Conservation (phyloP, 805 yeast species). For the Saccharomycopsis javanensis region DNA sequence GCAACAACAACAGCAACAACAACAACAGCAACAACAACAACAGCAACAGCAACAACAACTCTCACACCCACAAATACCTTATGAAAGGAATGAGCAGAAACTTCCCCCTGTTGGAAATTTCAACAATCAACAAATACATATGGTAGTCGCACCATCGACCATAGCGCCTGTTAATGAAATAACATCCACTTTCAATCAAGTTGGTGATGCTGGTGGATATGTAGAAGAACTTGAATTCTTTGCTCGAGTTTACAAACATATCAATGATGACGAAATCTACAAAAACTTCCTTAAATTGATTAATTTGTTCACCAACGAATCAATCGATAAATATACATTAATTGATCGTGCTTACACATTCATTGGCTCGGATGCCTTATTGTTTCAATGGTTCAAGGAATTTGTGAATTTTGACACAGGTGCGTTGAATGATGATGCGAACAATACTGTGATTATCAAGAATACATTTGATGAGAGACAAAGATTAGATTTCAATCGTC, state of each 20-base stretch:
- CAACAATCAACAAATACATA: not conserved
- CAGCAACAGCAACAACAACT: not conserved
- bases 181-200: slow-evolving; percentile 27
- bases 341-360: slow-evolving; percentile 80
- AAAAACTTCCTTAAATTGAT: slow-evolving; percentile 85
- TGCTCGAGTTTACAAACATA: slow-evolving; percentile 72
- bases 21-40: not conserved
- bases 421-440: slow-evolving; percentile 56
- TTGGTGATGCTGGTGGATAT: not conserved
- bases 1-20: not conserved
- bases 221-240: slow-evolving; percentile 85
- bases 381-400: slow-evolving; percentile 83
- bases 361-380: slow-evolving; percentile 69
- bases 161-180: not conserved
- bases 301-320: slow-evolving; percentile 79
- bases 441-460: slow-evolving; percentile 79
- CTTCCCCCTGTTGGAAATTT: slow-evolving; percentile 7
- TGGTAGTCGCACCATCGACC: not conserved
- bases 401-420: slow-evolving; percentile 60
- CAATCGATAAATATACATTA: slow-evolving; percentile 72
- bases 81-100: not conserved
- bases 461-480: slow-evolving; percentile 52
- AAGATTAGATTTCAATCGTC: slow-evolving; percentile 76
- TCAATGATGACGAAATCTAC: slow-evolving; percentile 78
- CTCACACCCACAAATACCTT: not conserved